Evolutionary conservation across 306 rosid genomes (phyloP).

Genomic region (Vigna hirtella): DNA sequence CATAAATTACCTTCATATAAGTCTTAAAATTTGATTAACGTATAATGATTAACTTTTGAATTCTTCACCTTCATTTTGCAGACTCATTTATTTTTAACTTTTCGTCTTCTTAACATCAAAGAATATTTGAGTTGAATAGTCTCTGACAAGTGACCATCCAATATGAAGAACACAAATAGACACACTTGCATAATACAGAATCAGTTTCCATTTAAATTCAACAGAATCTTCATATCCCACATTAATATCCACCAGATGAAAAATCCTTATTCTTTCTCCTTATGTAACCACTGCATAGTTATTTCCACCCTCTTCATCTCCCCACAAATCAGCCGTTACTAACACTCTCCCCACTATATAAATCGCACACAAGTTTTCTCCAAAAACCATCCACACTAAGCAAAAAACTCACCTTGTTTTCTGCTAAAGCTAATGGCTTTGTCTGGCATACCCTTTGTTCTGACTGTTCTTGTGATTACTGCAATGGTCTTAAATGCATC

Average conservation of each 20-base stretch:
- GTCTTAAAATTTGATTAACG: too few species aligned
- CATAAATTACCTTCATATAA: too few species aligned
- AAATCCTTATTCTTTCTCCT: not conserved
- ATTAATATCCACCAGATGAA: not conserved
- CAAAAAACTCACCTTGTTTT: not conserved
- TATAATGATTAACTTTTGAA: too few species aligned
- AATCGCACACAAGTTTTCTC: not conserved
- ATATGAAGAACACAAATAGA: not conserved
- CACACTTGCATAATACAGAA: not conserved
- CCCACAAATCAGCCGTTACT: not conserved
- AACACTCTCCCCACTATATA: constrained; percentile 16
- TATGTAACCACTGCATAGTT: not conserved
- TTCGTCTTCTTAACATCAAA: not conserved
- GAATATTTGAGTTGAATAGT: not conserved
- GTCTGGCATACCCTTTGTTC: too few species aligned
- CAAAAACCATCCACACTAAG: not conserved
- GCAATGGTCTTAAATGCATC: not conserved
- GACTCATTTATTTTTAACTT: not conserved
- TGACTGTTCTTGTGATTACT: not conserved
- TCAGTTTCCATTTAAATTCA: not conserved
- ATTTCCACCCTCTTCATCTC: not conserved
- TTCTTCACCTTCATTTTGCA: not conserved
- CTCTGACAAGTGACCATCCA: not conserved
- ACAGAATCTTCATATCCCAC: not conserved
- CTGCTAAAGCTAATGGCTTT: not conserved